Conservation (phyloP, 1,284 basidiomycete genomes). For the Leccinum subrobustum region DNA sequence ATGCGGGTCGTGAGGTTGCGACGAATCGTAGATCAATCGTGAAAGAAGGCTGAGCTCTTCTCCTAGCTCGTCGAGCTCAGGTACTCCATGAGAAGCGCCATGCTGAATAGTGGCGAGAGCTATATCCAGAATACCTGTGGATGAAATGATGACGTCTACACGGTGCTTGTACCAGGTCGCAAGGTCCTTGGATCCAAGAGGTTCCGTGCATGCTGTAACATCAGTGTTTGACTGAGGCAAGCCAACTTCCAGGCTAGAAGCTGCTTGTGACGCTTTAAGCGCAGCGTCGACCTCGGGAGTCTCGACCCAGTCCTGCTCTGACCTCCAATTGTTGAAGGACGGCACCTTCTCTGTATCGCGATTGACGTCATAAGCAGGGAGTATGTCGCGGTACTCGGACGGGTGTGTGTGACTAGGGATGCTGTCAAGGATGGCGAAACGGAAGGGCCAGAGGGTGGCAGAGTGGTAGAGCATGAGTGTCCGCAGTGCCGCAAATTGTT, state of each 20-base stretch:
- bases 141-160: slow-evolving; percentile 59
- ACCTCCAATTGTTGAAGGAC: slow-evolving; percentile 44
- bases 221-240: slow-evolving; percentile 4
- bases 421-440: slow-evolving; percentile 66
- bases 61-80: slow-evolving; percentile 80
- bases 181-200: slow-evolving; percentile 42
- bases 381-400: slow-evolving; percentile 55
- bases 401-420: slow-evolving; percentile 76
- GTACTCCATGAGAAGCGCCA: slow-evolving; percentile 77
- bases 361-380: slow-evolving; percentile 59
- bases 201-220: background rate
- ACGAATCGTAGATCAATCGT: slow-evolving; percentile 81
- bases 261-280: slow-evolving; percentile 31
- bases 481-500: slow-evolving; percentile 56
- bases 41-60: slow-evolving; percentile 88
- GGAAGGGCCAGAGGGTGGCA: slow-evolving; percentile 61
- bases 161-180: slow-evolving; percentile 73
- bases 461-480: slow-evolving; percentile 60
- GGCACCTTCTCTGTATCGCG: slow-evolving; percentile 44
- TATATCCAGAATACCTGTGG: slow-evolving; percentile 75
- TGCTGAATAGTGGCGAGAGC: slow-evolving; percentile 83
- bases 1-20: slow-evolving; percentile 38
- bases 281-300: slow-evolving; percentile 40
- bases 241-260: slow-evolving; percentile 11
- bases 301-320: slow-evolving; percentile 58